Conservation (phyloP, 2,329 filamentous ascomycete genomes). For the Cercospora sp. region DNA sequence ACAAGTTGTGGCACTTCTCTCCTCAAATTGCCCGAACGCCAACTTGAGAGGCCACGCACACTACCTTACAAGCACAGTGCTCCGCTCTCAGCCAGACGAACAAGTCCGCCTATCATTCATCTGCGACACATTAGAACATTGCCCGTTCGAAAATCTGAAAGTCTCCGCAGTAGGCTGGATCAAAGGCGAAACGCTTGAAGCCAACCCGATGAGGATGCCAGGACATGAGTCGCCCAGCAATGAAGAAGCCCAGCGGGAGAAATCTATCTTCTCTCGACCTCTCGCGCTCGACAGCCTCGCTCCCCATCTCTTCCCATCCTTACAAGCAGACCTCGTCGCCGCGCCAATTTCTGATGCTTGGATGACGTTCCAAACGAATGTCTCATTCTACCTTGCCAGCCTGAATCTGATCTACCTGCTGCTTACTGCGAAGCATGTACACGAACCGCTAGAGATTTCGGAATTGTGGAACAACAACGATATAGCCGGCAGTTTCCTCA, state of each 20-base stretch:
- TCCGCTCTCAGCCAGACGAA: slow-evolving; percentile 56
- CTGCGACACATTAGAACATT: slow-evolving; percentile 56
- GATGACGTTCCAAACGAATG: slow-evolving; percentile 52
- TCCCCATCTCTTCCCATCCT: slow-evolving; percentile 54
- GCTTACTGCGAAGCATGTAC: slow-evolving; percentile 51
- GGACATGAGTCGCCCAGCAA: slow-evolving; percentile 16
- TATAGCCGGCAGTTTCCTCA: slow-evolving; percentile 46
- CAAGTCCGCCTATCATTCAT: slow-evolving; percentile 56
- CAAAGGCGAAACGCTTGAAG: slow-evolving; percentile 59
- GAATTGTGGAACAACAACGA: slow-evolving; percentile 44
- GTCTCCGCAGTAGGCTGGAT: slow-evolving; percentile 61
- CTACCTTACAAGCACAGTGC: slow-evolving; percentile 50
- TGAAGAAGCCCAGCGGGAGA: not conserved
- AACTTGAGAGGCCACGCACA: slow-evolving; percentile 51
- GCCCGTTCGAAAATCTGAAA: slow-evolving; percentile 55
- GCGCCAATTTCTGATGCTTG: slow-evolving; percentile 42
- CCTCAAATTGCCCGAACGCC: slow-evolving; percentile 50
- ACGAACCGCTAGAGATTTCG: slow-evolving; percentile 49
- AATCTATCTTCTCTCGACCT: slow-evolving; percentile 51
- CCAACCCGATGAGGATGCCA: slow-evolving; percentile 37
- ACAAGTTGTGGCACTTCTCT: slow-evolving; percentile 50
- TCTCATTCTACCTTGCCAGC: slow-evolving; percentile 56
- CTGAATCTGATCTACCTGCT: slow-evolving; percentile 62
- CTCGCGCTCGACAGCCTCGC: slow-evolving; percentile 51
- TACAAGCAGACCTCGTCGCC: slow-evolving; percentile 45